These are phyloP conservation scores for Aspergillus jensenii DNA, from an alignment of 2,329 filamentous ascomycete genomes.

Conservation along the genomic window DNA sequence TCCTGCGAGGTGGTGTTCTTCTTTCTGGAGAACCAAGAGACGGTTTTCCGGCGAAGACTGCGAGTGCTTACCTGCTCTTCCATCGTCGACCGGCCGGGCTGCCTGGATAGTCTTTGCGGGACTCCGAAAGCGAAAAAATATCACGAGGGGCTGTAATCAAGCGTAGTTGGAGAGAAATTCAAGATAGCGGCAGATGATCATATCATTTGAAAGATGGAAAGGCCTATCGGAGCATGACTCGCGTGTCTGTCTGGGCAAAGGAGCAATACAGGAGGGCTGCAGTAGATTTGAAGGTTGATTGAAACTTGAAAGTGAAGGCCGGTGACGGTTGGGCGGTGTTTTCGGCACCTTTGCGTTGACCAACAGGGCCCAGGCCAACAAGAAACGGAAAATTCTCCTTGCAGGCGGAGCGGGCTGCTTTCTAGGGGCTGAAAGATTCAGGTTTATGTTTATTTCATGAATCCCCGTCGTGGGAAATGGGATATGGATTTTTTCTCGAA, in stretches of 20 bases:
- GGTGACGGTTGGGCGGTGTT: constrained; percentile 9
- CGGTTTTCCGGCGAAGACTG: background rate
- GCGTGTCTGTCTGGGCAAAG: background rate
- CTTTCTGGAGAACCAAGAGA: background rate
- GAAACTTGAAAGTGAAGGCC: background rate
- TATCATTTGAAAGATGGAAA: constrained; percentile 18
- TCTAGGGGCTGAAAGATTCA: background rate
- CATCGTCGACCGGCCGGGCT: constrained; percentile 43
- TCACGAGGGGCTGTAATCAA: constrained; percentile 5
- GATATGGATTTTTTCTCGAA: background rate
- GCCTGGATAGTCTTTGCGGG: constrained; percentile 27
- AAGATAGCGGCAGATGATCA: constrained; percentile 24
- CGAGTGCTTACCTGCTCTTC: constrained; percentile 43
- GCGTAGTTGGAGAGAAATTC: constrained; percentile 17
- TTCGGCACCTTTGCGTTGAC: constrained; percentile 8
- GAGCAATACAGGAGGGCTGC: background rate
- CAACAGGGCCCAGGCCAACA: background rate
- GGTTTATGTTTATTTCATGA: background rate
- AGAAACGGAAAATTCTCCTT: background rate
- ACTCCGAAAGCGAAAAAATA: constrained; percentile 14
- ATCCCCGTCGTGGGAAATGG: background rate
- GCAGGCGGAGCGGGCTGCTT: background rate
- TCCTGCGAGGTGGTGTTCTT: background rate
- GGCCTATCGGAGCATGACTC: constrained; percentile 16
- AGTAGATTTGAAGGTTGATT: background rate